phyloP scores from a whole-genome alignment of 345 rosid genomes.

The Crucihimalaya himalaica region DNA sequence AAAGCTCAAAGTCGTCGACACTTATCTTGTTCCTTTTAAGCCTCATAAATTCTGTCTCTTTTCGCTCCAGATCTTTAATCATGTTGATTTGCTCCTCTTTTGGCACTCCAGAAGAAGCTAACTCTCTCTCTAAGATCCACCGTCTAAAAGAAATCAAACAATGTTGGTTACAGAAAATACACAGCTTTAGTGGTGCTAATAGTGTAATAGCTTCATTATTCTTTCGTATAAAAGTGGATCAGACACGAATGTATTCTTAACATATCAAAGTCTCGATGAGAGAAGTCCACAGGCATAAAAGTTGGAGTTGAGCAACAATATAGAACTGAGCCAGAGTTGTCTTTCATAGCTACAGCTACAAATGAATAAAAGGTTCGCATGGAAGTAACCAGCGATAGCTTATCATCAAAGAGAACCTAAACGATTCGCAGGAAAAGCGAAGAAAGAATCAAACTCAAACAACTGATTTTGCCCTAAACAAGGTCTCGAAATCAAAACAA shows the following conservation, averaged over 20 bases:
- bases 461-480: constrained; percentile 31
- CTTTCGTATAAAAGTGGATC: too few species aligned
- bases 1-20: constrained; percentile 90
- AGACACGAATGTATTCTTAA: too few species aligned
- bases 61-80: constrained; percentile 90
- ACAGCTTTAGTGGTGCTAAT: neutral
- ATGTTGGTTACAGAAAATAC: constrained; percentile 12
- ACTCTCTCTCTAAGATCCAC: constrained; percentile 86
- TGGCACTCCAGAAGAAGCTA: constrained; percentile 89
- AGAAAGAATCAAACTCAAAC: constrained; percentile 28
- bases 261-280: neutral
- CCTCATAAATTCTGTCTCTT: constrained; percentile 95
- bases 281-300: neutral
- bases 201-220: neutral
- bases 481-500: constrained; percentile 21
- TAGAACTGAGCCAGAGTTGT: constrained; percentile 12
- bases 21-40: constrained; percentile 91
- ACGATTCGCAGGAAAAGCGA: neutral
- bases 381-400: neutral
- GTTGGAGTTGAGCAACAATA: neutral
- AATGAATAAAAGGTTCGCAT: constrained; percentile 4
- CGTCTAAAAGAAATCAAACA: constrained; percentile 59
- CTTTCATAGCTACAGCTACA: neutral
- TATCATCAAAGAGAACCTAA: constrained; percentile 19
- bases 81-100: constrained; percentile 84